phyloP scores from a whole-genome alignment of 371 early-diverging fungal genomes.

The Batkoa obscura region DNA sequence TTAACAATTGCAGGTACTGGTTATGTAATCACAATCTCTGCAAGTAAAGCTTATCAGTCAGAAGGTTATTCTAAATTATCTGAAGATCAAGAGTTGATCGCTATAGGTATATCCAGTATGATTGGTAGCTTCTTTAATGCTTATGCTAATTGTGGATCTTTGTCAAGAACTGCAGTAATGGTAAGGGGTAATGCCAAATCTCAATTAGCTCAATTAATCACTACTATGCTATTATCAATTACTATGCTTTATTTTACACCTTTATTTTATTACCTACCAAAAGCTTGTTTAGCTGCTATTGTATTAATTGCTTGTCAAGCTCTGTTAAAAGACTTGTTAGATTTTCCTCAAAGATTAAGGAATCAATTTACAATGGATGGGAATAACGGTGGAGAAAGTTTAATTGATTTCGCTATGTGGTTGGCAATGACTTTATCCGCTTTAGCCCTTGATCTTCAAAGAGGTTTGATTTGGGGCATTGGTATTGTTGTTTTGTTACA shows the following conservation, averaged over 20 bases:
- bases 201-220: constrained; percentile 71
- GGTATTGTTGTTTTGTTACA: too few relatives aligned
- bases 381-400: too few relatives aligned
- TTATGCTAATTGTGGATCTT: constrained; percentile 78
- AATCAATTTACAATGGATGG: neutral
- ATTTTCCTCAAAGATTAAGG: neutral
- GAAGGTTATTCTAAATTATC: constrained; percentile 49
- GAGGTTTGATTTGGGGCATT: neutral
- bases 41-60: constrained; percentile 73
- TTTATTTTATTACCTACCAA: constrained; percentile 68
- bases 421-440: neutral
- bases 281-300: constrained; percentile 62
- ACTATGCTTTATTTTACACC: constrained; percentile 62
- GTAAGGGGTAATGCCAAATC: constrained; percentile 74
- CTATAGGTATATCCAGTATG: constrained; percentile 69
- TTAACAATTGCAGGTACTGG: constrained; percentile 80
- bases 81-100: constrained; percentile 87
- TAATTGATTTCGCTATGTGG: neutral
- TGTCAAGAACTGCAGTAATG: constrained; percentile 75
- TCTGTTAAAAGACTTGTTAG: constrained; percentile 28
- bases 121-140: constrained; percentile 61
- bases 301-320: constrained; percentile 71
- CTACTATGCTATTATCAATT: constrained; percentile 49
- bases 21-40: constrained; percentile 85
- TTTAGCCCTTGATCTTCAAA: constrained; percentile 3